These are phyloP conservation scores for Hymenoscyphus occultus DNA, from an alignment of 2,329 filamentous ascomycete species.

Conservation along the genomic window DNA sequence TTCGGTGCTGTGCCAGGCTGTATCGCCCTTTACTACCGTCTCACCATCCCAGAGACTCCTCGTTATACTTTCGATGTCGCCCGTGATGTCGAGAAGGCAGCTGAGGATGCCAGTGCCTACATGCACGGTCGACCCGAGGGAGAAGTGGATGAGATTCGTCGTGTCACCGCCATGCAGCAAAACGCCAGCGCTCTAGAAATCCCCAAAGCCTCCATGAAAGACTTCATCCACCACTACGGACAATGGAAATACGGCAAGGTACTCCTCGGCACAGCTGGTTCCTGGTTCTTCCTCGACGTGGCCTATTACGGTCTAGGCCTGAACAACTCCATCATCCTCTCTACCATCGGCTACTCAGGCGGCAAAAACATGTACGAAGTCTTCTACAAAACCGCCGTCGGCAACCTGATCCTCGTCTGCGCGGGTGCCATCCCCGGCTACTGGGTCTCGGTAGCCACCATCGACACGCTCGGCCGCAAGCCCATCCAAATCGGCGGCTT, in stretches of 20 bases:
- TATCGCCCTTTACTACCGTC: conserved; percentile 76
- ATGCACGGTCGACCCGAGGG: conserved; percentile 61
- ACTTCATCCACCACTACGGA: conserved; percentile 69
- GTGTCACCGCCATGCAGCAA: conserved; percentile 54
- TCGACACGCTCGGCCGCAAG: conserved; percentile 78
- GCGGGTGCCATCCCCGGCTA: conserved; percentile 79
- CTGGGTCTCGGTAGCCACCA: conserved; percentile 71
- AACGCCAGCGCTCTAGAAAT: conserved; percentile 54
- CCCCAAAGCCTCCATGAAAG: conserved; percentile 67
- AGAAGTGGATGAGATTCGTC: conserved; percentile 62
- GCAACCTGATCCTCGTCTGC: conserved; percentile 74
- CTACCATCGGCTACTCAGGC: conserved; percentile 67
- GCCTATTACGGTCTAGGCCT: conserved; percentile 56
- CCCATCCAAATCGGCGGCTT: conserved; percentile 69
- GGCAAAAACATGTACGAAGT: conserved; percentile 63
- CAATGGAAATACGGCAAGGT: conserved; percentile 70
- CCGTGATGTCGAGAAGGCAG: conserved; percentile 70
- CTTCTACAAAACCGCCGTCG: conserved; percentile 70
- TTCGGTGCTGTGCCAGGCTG: conserved; percentile 77
- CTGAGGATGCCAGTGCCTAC: conserved; percentile 71
- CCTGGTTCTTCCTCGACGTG: conserved; percentile 66
- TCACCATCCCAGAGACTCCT: conserved; percentile 85
- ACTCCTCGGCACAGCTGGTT: conserved; percentile 75
- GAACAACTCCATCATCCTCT: conserved; percentile 71
- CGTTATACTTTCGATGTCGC: conserved; percentile 84